phyloP scores from a whole-genome alignment of 148 eudicot species.

The Polygonum maritimum region DNA sequence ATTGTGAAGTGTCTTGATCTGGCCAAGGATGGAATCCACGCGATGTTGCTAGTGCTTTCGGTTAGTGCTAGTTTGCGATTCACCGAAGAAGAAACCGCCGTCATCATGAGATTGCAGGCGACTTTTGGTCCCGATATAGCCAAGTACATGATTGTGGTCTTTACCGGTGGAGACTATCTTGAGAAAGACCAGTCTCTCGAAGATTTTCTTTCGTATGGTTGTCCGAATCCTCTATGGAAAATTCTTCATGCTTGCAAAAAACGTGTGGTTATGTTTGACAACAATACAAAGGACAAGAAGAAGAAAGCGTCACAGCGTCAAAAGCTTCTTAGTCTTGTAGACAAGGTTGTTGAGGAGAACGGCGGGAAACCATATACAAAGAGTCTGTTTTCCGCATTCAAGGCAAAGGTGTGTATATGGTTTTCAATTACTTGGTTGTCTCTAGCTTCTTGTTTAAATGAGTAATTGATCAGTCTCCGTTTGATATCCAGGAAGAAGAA shows the following conservation, averaged over 20 bases:
- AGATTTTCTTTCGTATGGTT: not conserved
- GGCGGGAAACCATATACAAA: slow-evolving; percentile 58
- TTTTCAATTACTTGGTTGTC: not conserved
- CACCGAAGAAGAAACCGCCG: slow-evolving; percentile 50
- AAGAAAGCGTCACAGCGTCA: slow-evolving; percentile 38
- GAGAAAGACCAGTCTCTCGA: not conserved
- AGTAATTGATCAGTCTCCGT: not conserved
- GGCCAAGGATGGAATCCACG: slow-evolving; percentile 84
- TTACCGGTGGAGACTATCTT: not conserved
- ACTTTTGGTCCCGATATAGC: slow-evolving; percentile 42
- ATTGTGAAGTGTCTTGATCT: slow-evolving; percentile 64
- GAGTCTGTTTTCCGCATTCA: slow-evolving; percentile 47
- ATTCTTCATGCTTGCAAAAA: slow-evolving; percentile 33
- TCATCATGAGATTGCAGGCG: slow-evolving; percentile 35
- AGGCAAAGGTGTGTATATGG: slow-evolving; percentile 24
- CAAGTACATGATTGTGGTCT: slow-evolving; percentile 57
- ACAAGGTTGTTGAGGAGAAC: slow-evolving; percentile 40
- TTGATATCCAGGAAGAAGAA: slow-evolving; percentile 40
- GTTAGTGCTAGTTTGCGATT: slow-evolving; percentile 38
- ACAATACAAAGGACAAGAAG: slow-evolving; percentile 41
- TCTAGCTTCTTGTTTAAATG: not conserved
- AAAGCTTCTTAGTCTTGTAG: slow-evolving; percentile 52
- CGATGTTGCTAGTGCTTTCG: slow-evolving; percentile 57
- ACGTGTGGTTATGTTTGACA: slow-evolving; percentile 23
- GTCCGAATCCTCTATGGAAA: slow-evolving; percentile 21